phyloP scores from a whole-genome alignment of 108 stramenopile genomes.

The Nitzschia sp. region DNA sequence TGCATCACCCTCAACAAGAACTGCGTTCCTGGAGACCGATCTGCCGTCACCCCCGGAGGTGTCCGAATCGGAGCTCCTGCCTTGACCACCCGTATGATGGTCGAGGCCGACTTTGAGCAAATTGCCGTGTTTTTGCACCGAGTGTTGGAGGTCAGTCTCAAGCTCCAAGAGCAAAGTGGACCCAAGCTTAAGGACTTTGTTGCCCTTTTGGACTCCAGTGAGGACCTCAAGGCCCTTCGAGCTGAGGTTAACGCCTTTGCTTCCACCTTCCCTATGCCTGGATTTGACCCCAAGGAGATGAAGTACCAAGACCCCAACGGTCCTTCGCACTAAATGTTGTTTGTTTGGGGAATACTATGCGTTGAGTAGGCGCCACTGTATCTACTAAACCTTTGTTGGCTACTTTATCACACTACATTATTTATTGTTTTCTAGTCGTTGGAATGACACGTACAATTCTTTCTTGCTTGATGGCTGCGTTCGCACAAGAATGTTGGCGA shows the following conservation, averaged over 20 bases:
- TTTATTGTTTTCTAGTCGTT: too few species aligned
- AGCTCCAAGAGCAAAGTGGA: constrained; percentile 85
- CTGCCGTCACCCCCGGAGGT: constrained; percentile 98
- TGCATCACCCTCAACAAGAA: constrained; percentile 99
- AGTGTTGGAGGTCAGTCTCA: constrained; percentile 79
- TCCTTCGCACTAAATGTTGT: constrained; percentile 28
- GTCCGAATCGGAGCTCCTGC: constrained; percentile 97
- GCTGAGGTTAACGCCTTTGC: constrained; percentile 90
- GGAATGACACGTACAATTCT: too few species aligned
- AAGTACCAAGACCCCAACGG: constrained; percentile 68
- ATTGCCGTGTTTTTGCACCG: constrained; percentile 93
- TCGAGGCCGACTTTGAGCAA: constrained; percentile 95
- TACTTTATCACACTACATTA: too few species aligned
- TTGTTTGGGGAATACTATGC: background rate
- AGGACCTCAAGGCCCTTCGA: constrained; percentile 64
- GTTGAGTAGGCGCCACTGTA: too few species aligned
- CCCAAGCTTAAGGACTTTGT: constrained; percentile 94
- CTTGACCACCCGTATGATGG: constrained; percentile 85
- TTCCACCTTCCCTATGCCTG: constrained; percentile 96
- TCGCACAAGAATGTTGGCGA: too few species aligned
- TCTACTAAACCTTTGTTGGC: too few species aligned
- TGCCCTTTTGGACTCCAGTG: constrained; percentile 69
- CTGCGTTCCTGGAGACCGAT: constrained; percentile 96
- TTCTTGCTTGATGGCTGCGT: too few species aligned
- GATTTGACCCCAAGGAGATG: constrained; percentile 86